Evolutionary conservation across 108 stramenopile genomes (phyloP), one percentile per base, ranked within the genome.

Genomic region (Nitzschia sp.): DNA sequence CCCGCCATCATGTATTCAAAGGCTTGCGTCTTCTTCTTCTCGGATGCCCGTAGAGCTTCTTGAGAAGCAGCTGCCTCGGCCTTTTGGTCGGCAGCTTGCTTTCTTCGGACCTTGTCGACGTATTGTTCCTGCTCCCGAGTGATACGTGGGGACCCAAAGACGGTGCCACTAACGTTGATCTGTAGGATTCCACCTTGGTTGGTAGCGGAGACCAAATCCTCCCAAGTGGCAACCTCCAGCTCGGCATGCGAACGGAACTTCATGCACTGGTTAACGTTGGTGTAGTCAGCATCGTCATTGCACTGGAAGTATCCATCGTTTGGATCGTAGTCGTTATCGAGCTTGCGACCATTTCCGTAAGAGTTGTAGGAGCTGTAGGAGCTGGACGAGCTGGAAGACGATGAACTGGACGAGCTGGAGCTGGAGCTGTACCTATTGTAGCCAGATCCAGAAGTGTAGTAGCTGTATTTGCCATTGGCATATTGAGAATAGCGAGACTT

Each of bases 201-300:
- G 21, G 80, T 74, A 22, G 76, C 83, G 17, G 39, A 41, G n/a
- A 69, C 67, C 29, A 84, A 12, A 60, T 84, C 83, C 10, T 72
- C 63, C 67, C 76, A 71, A 39, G 71, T 68, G 0, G 85, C 85
- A 0, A 60, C 57, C 53, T 63, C 69, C 17, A 82, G 64, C 10
- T 74, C 66, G 6, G 76, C 73, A 53, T 82, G 76, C 10, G 81
- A 67, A 39, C 69, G 51, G 56, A 86, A 83, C 50, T 86, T 86
- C 76, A 78, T 78, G 62, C 85, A 86, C 56, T 86, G 83, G 69
- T 80, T 84, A n/a, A 80, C 79, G 51, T 76, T 80, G 29, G 72
- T 79, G 67, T 85, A 85, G 19, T 75, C 84, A 14, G 84, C 84
- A 29, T 77, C 81, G 50, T 85, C 84, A 46, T 82, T 71, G 69